phyloP scores from a whole-genome alignment of 2,329 filamentous ascomycete genomes.

The Diaporthe australafricana region DNA sequence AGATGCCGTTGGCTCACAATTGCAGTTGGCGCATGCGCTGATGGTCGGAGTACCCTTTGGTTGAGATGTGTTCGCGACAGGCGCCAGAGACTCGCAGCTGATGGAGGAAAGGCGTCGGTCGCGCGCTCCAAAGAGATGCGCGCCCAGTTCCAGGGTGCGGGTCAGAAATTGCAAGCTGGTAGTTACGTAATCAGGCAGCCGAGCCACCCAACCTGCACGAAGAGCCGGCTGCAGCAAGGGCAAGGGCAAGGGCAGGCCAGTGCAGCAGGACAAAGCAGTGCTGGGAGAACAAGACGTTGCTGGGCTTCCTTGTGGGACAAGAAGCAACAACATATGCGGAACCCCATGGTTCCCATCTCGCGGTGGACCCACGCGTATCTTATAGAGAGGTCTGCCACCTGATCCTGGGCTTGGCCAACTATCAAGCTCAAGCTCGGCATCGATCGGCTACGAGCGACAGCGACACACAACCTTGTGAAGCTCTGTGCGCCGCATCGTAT shows the following conservation, averaged over 20 bases:
- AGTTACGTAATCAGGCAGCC: slow-evolving; percentile 29
- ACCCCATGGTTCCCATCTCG: neutral
- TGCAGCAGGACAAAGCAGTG: neutral
- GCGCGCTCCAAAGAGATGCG: slow-evolving; percentile 25
- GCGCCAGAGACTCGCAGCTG: slow-evolving; percentile 18
- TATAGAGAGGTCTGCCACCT: neutral
- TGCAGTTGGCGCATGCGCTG: slow-evolving; percentile 33
- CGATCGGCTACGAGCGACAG: neutral
- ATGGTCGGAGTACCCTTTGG: slow-evolving; percentile 15
- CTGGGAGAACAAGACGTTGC: neutral
- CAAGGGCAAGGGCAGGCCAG: neutral
- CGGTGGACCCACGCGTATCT: neutral
- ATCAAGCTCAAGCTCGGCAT: slow-evolving; percentile 2
- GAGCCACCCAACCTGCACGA: neutral
- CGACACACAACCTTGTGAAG: neutral
- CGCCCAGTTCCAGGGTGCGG: slow-evolving; percentile 12
- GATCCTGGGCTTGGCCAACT: neutral
- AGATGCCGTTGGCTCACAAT: slow-evolving; percentile 23
- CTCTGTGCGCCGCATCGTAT: slow-evolving; percentile 10
- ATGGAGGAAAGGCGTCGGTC: slow-evolving; percentile 17
- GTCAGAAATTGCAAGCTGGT: slow-evolving; percentile 20
- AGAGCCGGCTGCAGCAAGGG: neutral
- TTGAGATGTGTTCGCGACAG: slow-evolving; percentile 24
- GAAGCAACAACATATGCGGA: neutral
- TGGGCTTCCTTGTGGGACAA: neutral